These are phyloP conservation scores for Niveomyces coronatus DNA, from an alignment of 2,329 filamentous ascomycete genomes.

Conservation along the genomic window DNA sequence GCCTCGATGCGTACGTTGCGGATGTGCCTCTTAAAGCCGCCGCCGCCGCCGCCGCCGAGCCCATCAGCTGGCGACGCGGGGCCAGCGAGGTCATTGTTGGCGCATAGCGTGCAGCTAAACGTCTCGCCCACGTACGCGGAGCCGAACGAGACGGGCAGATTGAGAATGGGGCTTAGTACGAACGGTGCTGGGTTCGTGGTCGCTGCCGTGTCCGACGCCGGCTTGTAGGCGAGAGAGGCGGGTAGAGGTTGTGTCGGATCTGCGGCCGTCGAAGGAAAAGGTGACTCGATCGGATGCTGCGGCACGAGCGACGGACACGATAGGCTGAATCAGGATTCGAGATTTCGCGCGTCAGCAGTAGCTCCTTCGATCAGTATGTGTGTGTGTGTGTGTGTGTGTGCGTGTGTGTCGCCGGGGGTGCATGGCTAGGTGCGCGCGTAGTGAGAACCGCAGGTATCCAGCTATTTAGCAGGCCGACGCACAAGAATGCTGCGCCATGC, in stretches of 20 bases:
- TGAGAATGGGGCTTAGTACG: constrained; percentile 56
- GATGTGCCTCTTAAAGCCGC: constrained; percentile 37
- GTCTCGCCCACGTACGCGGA: constrained; percentile 93
- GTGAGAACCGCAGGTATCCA: too few species aligned
- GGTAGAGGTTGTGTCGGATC: constrained; percentile 30
- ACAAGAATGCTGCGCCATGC: too few species aligned
- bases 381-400: neutral
- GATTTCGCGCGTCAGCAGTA: constrained; percentile 5
- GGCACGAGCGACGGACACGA: constrained; percentile 69
- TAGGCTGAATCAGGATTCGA: constrained; percentile 45
- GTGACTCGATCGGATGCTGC: constrained; percentile 52
- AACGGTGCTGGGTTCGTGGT: constrained; percentile 44
- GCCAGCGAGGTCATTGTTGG: constrained; percentile 67
- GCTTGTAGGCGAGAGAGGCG: constrained; percentile 64
- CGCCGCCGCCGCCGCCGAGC: constrained; percentile 13
- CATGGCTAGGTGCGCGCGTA: neutral
- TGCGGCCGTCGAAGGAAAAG: constrained; percentile 30
- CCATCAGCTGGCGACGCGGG: too few species aligned
- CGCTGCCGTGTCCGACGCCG: neutral
- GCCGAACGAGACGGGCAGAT: constrained; percentile 82
- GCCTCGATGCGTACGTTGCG: constrained; percentile 74
- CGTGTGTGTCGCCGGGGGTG: neutral
- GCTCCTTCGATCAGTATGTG: too few species aligned
- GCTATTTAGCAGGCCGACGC: too few species aligned
- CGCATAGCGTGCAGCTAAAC: constrained; percentile 88